These are phyloP conservation scores for Cordyceps javanica DNA, from an alignment of 2,329 filamentous ascomycete species.

Conservation along the genomic window DNA sequence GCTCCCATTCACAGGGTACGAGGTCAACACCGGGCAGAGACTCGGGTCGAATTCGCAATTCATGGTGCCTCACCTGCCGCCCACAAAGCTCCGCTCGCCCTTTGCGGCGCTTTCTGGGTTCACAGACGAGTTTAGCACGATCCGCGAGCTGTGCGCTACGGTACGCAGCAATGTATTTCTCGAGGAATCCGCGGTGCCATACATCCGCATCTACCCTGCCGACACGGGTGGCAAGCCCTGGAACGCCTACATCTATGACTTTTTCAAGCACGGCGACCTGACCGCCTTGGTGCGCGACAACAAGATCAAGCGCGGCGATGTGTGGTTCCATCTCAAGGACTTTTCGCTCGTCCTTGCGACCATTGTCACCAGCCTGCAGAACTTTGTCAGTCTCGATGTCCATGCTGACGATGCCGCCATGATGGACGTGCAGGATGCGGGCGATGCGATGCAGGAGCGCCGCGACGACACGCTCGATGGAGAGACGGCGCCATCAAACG, in stretches of 20 bases:
- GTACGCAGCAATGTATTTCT: conserved; percentile 65
- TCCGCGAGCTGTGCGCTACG: conserved; percentile 61
- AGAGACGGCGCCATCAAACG: neutral
- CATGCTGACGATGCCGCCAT: conserved; percentile 27
- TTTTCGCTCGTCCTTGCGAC: conserved; percentile 54
- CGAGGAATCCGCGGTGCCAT: conserved; percentile 66
- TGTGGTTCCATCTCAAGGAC: conserved; percentile 57
- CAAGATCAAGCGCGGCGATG: conserved; percentile 56
- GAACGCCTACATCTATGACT: conserved; percentile 69
- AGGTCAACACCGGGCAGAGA: conserved; percentile 17
- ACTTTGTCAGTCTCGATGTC: conserved; percentile 42
- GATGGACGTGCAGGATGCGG: conserved; percentile 37
- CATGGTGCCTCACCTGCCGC: conserved; percentile 23
- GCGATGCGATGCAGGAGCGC: conserved; percentile 36
- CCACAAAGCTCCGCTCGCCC: conserved; percentile 52
- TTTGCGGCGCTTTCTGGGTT: conserved; percentile 68
- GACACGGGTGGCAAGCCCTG: conserved; percentile 43
- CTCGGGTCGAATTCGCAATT: neutral
- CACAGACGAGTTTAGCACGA: conserved; percentile 55
- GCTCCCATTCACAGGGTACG: conserved; percentile 49
- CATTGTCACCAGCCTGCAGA: conserved; percentile 59
- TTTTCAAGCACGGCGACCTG: conserved; percentile 67
- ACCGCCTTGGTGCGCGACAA: conserved; percentile 43
- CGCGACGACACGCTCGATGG: neutral
- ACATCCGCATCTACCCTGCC: conserved; percentile 55